Evolutionary conservation across 148 eudicot species (phyloP), one percentile per base, ranked within the genome.

Genomic region (Bassia scoparia): DNA sequence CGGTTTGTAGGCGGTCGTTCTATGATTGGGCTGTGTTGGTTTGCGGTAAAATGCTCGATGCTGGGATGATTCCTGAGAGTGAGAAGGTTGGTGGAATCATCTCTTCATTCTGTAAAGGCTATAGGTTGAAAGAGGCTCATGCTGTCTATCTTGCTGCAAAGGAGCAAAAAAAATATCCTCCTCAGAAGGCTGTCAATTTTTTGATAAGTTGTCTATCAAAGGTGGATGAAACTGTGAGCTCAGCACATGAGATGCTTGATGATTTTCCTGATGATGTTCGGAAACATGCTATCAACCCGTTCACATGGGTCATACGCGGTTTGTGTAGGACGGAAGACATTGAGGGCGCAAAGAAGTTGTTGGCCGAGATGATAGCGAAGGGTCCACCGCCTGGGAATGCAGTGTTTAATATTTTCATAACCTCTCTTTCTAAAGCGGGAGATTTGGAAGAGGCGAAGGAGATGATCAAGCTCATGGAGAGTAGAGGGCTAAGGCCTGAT

Each of bases 341-440:
- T 58, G 90, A 81, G 35, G 79, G 83, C 59, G 97, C 92, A 8
- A 88, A 89, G 75, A 76, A 69, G 24, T 74, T 95, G 80, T 76
- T 95, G 27, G 77, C 67, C 53, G 81, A 85, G 81, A 95, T 95
- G 98, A 84, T 88, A 18, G 90, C 83, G 49, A 76, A 73, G 8
- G 98, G 97, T 30, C 97, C 97, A 24, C 90, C 92, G 71, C 98
- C 97, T 60, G 96, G 97, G 56, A 88, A 89, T 69, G 82, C 83
- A 0, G 80, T 84, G 38, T 95, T 95, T 80, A 87, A 95, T 71
- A 48, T 56, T 10, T 43, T 91, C 23, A 88, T 95, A 18, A 84
- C 72, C 33, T 67, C 76, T 27, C 84, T 89, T 52, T 84, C 92
- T 1, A 91, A 89, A 77, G 67, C 80, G 23, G 96, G 91, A 64